These are phyloP conservation scores for Penicillium cinerascens DNA, from an alignment of 495 filamentous ascomycete genomes.

Conservation along the genomic window DNA sequence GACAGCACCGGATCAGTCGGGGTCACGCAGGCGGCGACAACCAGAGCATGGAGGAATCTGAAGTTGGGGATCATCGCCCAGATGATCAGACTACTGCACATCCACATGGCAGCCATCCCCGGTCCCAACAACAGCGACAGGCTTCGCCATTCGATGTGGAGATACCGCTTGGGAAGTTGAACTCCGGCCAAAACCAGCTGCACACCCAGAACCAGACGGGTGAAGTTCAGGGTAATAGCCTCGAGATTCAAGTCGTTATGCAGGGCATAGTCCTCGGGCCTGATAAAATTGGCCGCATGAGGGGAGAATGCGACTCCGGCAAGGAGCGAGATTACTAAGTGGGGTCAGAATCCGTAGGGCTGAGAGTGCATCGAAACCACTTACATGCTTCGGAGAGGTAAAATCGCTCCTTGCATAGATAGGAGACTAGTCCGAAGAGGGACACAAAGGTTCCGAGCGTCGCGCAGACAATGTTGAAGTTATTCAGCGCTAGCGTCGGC, in stretches of 20 bases:
- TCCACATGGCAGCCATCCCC: conserved; percentile 86
- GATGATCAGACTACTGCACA: conserved; percentile 71
- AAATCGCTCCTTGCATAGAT: conserved; percentile 83
- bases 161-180: conserved; percentile 84
- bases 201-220: conserved; percentile 83
- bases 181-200: conserved; percentile 88
- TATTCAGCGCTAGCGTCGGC: conserved; percentile 72
- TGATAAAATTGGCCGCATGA: conserved; percentile 71
- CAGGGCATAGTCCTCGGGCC: conserved; percentile 72
- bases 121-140: conserved; percentile 76
- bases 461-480: conserved; percentile 87
- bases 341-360: not conserved
- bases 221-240: conserved; percentile 74
- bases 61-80: conserved; percentile 76
- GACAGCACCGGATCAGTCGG: conserved; percentile 90
- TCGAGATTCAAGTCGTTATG: conserved; percentile 57
- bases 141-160: conserved; percentile 75
- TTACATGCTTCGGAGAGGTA: conserved; percentile 87
- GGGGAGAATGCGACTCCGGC: conserved; percentile 78
- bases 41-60: conserved; percentile 71
- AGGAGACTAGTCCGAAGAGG: conserved; percentile 83
- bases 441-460: conserved; percentile 85
- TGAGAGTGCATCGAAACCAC: conserved; percentile 25
- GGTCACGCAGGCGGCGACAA: conserved; percentile 78
- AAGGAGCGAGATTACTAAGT: conserved; percentile 73